phyloP scores from a whole-genome alignment of 2,329 filamentous ascomycete species.

The Paraconiothyrium brasiliense region DNA sequence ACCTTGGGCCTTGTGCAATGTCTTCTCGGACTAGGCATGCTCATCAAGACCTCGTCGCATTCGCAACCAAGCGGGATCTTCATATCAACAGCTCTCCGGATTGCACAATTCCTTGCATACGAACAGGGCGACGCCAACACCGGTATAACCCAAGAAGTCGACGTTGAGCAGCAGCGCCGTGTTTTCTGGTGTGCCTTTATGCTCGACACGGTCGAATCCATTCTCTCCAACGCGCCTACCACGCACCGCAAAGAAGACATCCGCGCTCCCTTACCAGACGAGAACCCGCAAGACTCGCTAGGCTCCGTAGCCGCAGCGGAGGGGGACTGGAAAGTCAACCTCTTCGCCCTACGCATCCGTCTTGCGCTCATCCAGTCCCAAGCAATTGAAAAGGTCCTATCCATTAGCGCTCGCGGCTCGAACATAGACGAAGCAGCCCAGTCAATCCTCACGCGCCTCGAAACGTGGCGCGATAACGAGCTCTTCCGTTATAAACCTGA shows the following conservation, averaged over 20 bases:
- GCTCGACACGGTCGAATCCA: constrained; percentile 27
- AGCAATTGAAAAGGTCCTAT: constrained; percentile 34
- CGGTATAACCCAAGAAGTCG: constrained; percentile 18
- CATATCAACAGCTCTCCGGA: constrained; percentile 33
- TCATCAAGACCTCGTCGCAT: constrained; percentile 25
- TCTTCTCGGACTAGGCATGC: constrained; percentile 29
- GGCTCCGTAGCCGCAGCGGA: constrained; percentile 33
- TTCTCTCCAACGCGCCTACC: constrained; percentile 28
- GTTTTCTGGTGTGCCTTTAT: constrained; percentile 40
- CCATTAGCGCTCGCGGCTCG: constrained; percentile 15
- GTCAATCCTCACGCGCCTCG: constrained; percentile 22
- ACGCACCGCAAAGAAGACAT: constrained; percentile 35
- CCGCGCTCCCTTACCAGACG: constrained; percentile 20
- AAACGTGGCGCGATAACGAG: constrained; percentile 30
- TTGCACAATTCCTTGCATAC: constrained; percentile 34
- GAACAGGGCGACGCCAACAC: constrained; percentile 18
- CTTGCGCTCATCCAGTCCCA: constrained; percentile 35
- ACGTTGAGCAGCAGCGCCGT: constrained; percentile 31
- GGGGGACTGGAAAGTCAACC: constrained; percentile 32
- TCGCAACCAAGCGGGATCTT: constrained; percentile 29
- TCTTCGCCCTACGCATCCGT: constrained; percentile 29
- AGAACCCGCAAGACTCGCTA: constrained; percentile 23
- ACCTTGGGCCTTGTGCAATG: constrained; percentile 36
- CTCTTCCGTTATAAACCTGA: constrained; percentile 29
- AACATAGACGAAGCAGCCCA: constrained; percentile 17